Conservation (phyloP, 768 basidiomycete species). For the Phaeolepiota aurea region DNA sequence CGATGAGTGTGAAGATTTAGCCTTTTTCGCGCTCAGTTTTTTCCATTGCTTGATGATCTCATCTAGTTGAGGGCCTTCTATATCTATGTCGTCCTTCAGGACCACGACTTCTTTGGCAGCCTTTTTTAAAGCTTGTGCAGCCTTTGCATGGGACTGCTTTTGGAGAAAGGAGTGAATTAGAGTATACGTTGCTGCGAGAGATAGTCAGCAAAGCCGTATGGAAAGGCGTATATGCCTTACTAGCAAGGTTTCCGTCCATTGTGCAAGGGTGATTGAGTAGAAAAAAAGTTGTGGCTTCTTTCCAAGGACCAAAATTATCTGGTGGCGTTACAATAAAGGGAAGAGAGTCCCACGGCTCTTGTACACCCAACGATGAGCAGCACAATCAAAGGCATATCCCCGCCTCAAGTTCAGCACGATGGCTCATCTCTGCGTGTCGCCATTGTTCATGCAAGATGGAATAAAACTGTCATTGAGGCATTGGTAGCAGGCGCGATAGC, state of each 20-base stretch:
- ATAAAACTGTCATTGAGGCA: slow-evolving; percentile 77
- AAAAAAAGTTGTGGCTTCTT: background rate
- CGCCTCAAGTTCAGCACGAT: slow-evolving; percentile 57
- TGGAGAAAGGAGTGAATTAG: slow-evolving; percentile 68
- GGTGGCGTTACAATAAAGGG: slow-evolving; percentile 11
- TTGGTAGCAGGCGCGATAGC: slow-evolving; percentile 72
- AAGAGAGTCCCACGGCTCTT: slow-evolving; percentile 22
- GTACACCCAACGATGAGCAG: slow-evolving; percentile 29
- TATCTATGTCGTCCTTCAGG: slow-evolving; percentile 43
- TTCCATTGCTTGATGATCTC: slow-evolving; percentile 66
- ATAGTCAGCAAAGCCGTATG: slow-evolving; percentile 5
- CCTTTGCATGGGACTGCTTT: slow-evolving; percentile 58
- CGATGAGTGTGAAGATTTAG: slow-evolving; percentile 10
- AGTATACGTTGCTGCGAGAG: slow-evolving; percentile 57
- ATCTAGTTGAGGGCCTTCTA: slow-evolving; percentile 49
- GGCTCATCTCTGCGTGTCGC: slow-evolving; percentile 78
- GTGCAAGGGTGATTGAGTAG: slow-evolving; percentile 1
- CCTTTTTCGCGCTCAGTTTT: slow-evolving; percentile 16
- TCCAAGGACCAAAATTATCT: background rate
- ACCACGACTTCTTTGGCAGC: slow-evolving; percentile 57
- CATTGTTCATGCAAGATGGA: slow-evolving; percentile 97
- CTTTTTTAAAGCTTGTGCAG: slow-evolving; percentile 66
- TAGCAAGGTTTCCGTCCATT: slow-evolving; percentile 47
- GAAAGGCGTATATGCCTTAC: slow-evolving; percentile 23
- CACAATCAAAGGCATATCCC: slow-evolving; percentile 73